Base-by-base conservation (phyloP, 2,329 filamentous ascomycete species). In the Alternaria metachromatica region DNA sequence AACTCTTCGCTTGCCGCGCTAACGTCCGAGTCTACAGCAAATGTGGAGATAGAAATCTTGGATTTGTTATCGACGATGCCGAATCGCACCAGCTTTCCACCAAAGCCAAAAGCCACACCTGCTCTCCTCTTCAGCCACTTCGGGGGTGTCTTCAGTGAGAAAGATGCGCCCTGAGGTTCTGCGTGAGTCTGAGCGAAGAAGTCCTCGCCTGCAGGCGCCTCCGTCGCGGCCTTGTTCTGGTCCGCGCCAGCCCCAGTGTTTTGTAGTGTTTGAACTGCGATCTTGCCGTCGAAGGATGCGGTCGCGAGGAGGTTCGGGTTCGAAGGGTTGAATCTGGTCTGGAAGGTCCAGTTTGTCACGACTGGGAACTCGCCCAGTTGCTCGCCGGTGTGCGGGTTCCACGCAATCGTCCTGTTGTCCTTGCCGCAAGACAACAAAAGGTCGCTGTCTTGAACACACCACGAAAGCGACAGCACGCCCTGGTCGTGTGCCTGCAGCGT, bases 341-440 rank as follows among this genome's bases (percentile, higher is more conserved):
- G 90, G 84, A 99, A 99, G 6, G 94, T 97, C 95, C 96, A 99
- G 81, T 98, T 99, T n/a, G 95, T 97, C 58, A 97, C 94, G 74
- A 97, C 93, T 5, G 95, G 94, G 76, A 98, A 95, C 81, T 98
- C 95, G 69, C 96, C 96, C 67, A 94, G 91, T 12, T 88, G 86
- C 77, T 96, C 89, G 57, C 95, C 95, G 3, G 92, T 97, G 75
- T 96, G 92, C 1, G 96, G 93, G 80, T 98, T 98, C 96, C 96
- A 99, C 65, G 96, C 90, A 64, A 99, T 87, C 3, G 94, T 97
- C 72, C 93, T 89, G 78, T 98, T 98, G 81, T 99, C 96, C 82
- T 98, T 98, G 71, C 96, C 96, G 70, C 92, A 96, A 3, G 96
- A 99, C 21, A 99, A 86, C 54, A 99, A 83, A 55, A 99, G 85